phyloP scores from a whole-genome alignment of 148 eudicot species.

The Bassia scoparia region DNA sequence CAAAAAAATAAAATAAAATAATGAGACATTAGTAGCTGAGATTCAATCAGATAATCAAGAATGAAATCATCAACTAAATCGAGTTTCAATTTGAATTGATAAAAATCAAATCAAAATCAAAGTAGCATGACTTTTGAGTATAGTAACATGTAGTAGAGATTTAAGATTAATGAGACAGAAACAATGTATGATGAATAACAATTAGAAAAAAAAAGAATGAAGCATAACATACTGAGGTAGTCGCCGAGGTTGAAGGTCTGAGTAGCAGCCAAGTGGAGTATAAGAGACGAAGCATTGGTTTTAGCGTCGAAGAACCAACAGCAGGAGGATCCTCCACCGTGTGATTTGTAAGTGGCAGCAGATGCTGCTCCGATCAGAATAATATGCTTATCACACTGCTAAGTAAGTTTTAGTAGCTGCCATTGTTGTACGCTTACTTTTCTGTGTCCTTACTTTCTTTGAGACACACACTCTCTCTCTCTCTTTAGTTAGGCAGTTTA shows the following conservation, averaged over 20 bases:
- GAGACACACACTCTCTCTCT: too few species aligned
- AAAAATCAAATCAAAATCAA: too few species aligned
- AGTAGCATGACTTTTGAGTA: too few species aligned
- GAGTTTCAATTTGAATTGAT: too few species aligned
- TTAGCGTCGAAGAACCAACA: conserved; percentile 58
- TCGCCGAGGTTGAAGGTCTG: conserved; percentile 70
- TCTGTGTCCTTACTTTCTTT: background rate
- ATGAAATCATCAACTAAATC: too few species aligned
- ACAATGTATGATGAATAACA: background rate
- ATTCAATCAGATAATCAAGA: too few species aligned
- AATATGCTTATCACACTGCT: conserved; percentile 17
- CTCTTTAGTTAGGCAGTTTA: too few species aligned
- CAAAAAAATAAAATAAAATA: too few species aligned
- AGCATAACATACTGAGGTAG: conserved; percentile 44
- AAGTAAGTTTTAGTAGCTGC: conserved; percentile 15
- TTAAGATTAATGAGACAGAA: background rate
- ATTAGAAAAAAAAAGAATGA: background rate
- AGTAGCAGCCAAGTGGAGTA: conserved; percentile 58
- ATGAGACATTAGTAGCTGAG: too few species aligned
- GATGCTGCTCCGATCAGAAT: conserved; percentile 12
- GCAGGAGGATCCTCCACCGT: conserved; percentile 64
- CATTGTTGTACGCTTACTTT: conserved; percentile 6
- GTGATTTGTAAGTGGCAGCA: conserved; percentile 51
- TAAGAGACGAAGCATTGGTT: conserved; percentile 39
- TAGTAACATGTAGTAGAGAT: background rate